Evolutionary conservation across 352 stramenopile species (phyloP).

Genomic region (Thraustochytrium sp.): DNA sequence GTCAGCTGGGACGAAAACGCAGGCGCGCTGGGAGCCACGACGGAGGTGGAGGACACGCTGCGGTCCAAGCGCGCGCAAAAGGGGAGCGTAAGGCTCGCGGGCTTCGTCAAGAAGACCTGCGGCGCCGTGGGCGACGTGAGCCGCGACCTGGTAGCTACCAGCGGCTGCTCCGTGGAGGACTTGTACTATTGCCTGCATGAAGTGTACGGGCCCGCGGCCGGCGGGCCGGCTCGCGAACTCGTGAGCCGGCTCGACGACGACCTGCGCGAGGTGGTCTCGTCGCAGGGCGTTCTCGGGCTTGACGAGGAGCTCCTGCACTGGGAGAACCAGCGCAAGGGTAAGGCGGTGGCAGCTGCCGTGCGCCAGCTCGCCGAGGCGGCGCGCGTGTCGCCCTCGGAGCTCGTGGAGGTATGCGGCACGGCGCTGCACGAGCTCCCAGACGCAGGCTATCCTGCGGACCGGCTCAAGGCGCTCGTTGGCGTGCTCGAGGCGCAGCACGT

Average conservation of each 20-base stretch:
- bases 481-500: neutral
- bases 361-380: neutral
- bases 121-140: neutral
- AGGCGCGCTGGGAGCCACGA: neutral
- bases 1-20: neutral
- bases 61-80: neutral
- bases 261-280: neutral
- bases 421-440: neutral
- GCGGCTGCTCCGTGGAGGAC: neutral
- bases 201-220: neutral
- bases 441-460: neutral
- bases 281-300: neutral
- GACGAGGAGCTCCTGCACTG: neutral
- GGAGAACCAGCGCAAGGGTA: slow-evolving; percentile 18
- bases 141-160: neutral
- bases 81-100: neutral
- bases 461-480: neutral
- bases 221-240: neutral
- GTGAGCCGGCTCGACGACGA: neutral
- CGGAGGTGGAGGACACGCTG: neutral
- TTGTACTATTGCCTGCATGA: slow-evolving; percentile 5
- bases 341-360: neutral
- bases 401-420: neutral
- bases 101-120: neutral
- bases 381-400: neutral